Base-by-base conservation (phyloP, 805 yeast genomes). In the Cyberlindnera meyerae region DNA sequence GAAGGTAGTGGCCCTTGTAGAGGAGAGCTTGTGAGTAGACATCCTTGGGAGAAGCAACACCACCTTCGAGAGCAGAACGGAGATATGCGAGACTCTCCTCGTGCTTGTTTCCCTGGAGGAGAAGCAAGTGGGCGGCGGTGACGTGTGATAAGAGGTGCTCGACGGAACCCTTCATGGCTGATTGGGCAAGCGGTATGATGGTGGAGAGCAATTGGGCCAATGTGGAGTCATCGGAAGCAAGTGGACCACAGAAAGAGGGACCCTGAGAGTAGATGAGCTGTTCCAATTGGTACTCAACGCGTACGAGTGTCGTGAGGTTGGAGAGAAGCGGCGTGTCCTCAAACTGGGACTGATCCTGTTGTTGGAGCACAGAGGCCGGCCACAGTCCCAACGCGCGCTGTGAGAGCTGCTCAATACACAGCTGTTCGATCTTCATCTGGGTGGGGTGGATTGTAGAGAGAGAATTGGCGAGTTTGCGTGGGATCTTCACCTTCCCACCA, bases 1-100 rank as follows among this genome's bases (percentile, higher is more conserved):
- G 32, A 6, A 51, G 30, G 24, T 36, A 45, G 5, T 8, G 13
- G 13, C 33, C 44, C 33, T 41, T 50, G 31, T 47, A 45, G 7
- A 12, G 24, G 24, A 45, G 14, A 4, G 47, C 42, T 24, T 34
- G 28, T 2, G 15, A 24, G 30, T 38, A 38, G 3, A 31, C 25
- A 24, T 33, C 27, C 11, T 15, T n/a, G n/a, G n/a, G 24, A 4
- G 29, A 12, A 9, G 12, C 14, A 17, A 13, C 32, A 20, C 9
- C 22, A 9, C 9, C 22, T 9, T 8, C 22, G 9, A 9, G 22
- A 9, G 22, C 22, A 9, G 9, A 7, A 7, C 7, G 9, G 22
- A 20, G 22, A 7, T 20, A 20, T 8, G 22, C 22, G 22, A n/a
- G n/a, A n/a, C 22, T 20, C 22, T 20, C 7, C 14, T 11, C 14